Evolutionary conservation across 2,329 filamentous ascomycete species (phyloP).

Genomic region (Plectosphaerella sp.): DNA sequence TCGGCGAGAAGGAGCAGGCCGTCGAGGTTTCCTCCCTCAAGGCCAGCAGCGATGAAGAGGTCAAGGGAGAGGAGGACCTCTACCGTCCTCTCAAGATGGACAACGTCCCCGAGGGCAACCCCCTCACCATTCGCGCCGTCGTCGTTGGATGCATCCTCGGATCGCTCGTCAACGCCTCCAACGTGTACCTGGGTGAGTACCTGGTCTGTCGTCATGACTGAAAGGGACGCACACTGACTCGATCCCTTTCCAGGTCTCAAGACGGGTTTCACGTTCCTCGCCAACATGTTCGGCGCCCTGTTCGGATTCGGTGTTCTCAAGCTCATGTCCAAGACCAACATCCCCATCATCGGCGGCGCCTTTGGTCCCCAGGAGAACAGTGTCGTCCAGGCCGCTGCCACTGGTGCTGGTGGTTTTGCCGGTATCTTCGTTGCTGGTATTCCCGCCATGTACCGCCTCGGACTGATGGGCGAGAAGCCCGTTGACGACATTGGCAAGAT

Average conservation of each 20-base stretch:
- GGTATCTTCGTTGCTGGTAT: slow-evolving; percentile 55
- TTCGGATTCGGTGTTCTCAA: slow-evolving; percentile 57
- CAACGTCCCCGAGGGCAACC: slow-evolving; percentile 34
- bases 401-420: slow-evolving; percentile 53
- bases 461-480: slow-evolving; percentile 42
- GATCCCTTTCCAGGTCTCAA: slow-evolving; percentile 33
- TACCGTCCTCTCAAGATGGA: slow-evolving; percentile 34
- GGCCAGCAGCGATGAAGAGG: slow-evolving; percentile 17
- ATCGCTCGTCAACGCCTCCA: slow-evolving; percentile 57
- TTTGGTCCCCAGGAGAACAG: slow-evolving; percentile 61
- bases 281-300: slow-evolving; percentile 48
- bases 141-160: slow-evolving; percentile 51
- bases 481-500: slow-evolving; percentile 53
- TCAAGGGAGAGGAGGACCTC: slow-evolving; percentile 29
- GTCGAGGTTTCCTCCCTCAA: slow-evolving; percentile 9
- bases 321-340: slow-evolving; percentile 41
- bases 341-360: slow-evolving; percentile 46
- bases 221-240: neutral
- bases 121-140: slow-evolving; percentile 52
- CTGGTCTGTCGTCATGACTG: too few species aligned
- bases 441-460: slow-evolving; percentile 55
- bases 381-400: slow-evolving; percentile 56
- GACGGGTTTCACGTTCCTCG: slow-evolving; percentile 45
- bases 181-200: slow-evolving; percentile 51
- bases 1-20: neutral